Evolutionary conservation across 169 alveolate species (phyloP).

Genomic region (Cryptosporidium viatorum): DNA sequence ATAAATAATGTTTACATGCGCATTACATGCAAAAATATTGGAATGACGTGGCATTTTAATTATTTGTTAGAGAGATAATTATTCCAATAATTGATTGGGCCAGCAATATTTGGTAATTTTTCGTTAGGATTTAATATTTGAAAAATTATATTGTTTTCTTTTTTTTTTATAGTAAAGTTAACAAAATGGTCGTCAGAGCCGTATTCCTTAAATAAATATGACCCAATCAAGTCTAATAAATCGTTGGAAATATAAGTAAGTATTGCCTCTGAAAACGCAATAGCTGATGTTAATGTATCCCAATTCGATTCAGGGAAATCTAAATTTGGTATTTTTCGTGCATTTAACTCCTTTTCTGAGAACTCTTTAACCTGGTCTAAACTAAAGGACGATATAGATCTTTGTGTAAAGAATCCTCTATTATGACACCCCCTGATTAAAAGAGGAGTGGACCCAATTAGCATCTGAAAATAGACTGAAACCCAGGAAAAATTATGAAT

Average conservation of each 20-base stretch:
- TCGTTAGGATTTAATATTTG: constrained; percentile 7
- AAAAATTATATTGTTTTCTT: constrained; percentile 6
- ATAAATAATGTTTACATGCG: background rate
- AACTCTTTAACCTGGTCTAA: constrained; percentile 34
- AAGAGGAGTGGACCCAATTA: constrained; percentile 38
- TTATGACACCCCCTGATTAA: constrained; percentile 43
- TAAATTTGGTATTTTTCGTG: background rate
- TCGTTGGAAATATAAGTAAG: constrained; percentile 5
- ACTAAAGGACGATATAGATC: constrained; percentile 34
- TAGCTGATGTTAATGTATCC: constrained; percentile 23
- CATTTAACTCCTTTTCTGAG: constrained; percentile 9
- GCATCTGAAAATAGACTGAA: constrained; percentile 56
- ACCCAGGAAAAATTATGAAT: constrained; percentile 52
- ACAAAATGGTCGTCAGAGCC: constrained; percentile 20
- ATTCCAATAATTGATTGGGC: constrained; percentile 51
- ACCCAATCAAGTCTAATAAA: background rate
- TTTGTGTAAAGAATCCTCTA: constrained; percentile 10
- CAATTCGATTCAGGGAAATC: constrained; percentile 4
- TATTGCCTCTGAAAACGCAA: constrained; percentile 44
- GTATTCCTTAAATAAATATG: background rate
- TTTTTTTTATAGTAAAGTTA: constrained; percentile 17
- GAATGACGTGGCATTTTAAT: constrained; percentile 7
- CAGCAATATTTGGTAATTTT: constrained; percentile 33
- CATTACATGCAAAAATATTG: background rate
- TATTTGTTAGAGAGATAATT: background rate